Base-by-base conservation (phyloP, 1,139 yeast species). In the Hanseniaspora uvarum region DNA sequence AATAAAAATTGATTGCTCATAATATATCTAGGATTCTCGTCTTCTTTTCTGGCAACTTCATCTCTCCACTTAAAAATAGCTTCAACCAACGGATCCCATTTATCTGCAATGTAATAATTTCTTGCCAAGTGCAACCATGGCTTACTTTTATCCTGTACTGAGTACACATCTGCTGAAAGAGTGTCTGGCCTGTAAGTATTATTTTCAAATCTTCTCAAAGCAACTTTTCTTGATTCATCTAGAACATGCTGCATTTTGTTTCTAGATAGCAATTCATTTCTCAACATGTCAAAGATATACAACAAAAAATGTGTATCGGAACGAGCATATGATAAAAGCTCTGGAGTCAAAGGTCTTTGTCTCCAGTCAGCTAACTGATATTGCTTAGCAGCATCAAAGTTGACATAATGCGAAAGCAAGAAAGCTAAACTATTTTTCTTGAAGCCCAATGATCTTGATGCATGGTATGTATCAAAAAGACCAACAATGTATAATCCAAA, bases 321-420 rank as follows among this genome's bases (percentile, higher is more conserved):
- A 60, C 95, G 77, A 0, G 99, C 99, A 67, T 92, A 92, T 21
- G 85, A 79, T 58, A 75, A 68, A 94, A 92, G 84, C 39, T 87
- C 81, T 14, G 72, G 67, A 3, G 87, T 78, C 53, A 92, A 70
- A 0, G 99, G 98, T 60, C 99, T 76, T 5, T 83, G 71, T 67
- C 99, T 78, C 99, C 99, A 92, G 68, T 92, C 99, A 0, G 97
- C 95, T 59, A 92, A 71, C 68, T 94, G 99, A 67, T 89, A 94
- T 68, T 89, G 86, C 63, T 94, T 94, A 8, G 96, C 86, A 0
- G 98, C 89, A 60, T 81, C 81, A 68, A 92, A 92, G 52, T 79
- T 75, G 8, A 94, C 95, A 68, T 76, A 87, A 21, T 76, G 76
- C 62, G 89, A 95, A 53, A 94, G 72, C 48, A 94, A 71, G 65